Evolutionary conservation across 1,284 basidiomycete species (phyloP), one percentile per base, ranked within the genome.

Genomic region (Ceratobasidium theobromae): DNA sequence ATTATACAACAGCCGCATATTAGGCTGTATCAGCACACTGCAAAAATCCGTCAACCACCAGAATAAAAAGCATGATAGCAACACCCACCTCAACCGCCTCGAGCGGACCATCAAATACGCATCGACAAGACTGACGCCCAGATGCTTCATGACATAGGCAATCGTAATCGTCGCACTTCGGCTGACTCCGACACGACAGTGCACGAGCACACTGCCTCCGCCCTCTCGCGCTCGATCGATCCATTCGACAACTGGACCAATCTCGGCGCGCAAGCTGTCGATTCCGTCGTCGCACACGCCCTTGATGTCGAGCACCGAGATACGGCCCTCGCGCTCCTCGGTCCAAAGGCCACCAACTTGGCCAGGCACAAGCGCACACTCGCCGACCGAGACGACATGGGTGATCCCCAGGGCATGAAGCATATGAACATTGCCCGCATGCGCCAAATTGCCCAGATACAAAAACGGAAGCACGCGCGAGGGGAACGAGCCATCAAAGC

Each of bases 381-480:
- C 96, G 57, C 96, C 96, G 3, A 98, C 94, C 3, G 93, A 95
- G 33, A 99, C 95, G 70, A 99, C 95, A 74, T 98, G 95, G 0
- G 94, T 96, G 73, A 99, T 97, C 46, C 93, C 93, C n/a, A 99
- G 83, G 1, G 93, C 89, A 71, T 93, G 89, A 3, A 98, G 86
- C 94, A 99, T 97, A 72, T 91, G 89, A 46, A 88, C 94, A 75
- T 99, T 99, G 49, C 89, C 83, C 0, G 96, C 96, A 71, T 98
- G 96, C 73, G 93, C 92, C 89, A 97, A 75, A 76, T 98, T 98
- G 62, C 96, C 95, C 51, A 99, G 85, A 78, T 98, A 99, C 73
- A 99, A 81, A 79, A 94, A 96, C 43, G 93, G 93, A 68, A 98
- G 77, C 70, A 99, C 95, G 32, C 95, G 84, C 73, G 91, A 95